Evolutionary conservation across 441 rosid species (phyloP), one percentile per base, ranked within the genome.

Genomic region (Flueggea neowawraea): DNA sequence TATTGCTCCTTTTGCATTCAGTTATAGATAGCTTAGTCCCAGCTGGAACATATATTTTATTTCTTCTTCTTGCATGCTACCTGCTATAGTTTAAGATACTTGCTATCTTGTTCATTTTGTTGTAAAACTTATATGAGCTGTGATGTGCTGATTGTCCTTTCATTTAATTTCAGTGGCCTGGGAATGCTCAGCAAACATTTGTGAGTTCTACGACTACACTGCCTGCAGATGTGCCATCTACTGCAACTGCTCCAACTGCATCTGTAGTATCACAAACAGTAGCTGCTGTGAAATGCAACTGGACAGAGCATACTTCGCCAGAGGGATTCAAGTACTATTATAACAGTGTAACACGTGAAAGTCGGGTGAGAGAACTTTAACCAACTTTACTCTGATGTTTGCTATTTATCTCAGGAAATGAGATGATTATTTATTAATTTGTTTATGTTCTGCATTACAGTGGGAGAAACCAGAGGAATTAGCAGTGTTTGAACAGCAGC

Each of bases 401-500:
- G 17, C 52, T 3, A 16, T 36, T 54, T 45, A 47, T 58, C 31
- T 59, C 58, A 53, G 13, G 47, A 52, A 45, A 57, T 63, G 16
- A 63, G 55, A 70, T 51, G 47, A 68, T 7, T 74, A 55, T 57
- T 53, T 68, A 12, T 10, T 6, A 10, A 47, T 13, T 7, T 58
- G 12, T 32, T 57, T 36, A 11, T n/a, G 16, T 62, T 63, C 36
- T 63, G 53, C n/a, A 65, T 52, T 13, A 45, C 68, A 91, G 99
- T 95, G 98, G 99, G 90, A 91, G 73, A 92, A 91, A 78, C 99
- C 99, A 39, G 97, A 95, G 77, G 98, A 95, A 76, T 72, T 95
- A 81, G 54, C 67, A 62, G 72, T 69, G 64, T 76, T 72, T 56
- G 89, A 90, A 71, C 89, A 82, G 71, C 90, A 81, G 47, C 87